Conservation (phyloP, 83 land plant genomes). For the Thuja plicata region DNA sequence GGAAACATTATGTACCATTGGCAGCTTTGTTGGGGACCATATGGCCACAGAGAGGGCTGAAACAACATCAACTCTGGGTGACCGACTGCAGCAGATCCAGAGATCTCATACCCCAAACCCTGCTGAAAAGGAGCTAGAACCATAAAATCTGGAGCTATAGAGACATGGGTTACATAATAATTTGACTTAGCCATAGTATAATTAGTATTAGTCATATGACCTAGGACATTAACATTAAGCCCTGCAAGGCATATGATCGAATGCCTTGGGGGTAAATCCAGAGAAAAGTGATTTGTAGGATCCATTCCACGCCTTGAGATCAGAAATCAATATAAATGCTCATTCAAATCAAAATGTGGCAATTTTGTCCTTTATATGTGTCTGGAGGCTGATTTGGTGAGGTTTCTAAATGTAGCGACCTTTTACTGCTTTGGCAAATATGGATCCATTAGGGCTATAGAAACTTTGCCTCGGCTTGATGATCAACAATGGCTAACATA, state of each 20-base stretch:
- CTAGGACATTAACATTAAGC: background rate
- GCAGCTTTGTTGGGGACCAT: background rate
- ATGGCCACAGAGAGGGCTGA: slow-evolving; percentile 6
- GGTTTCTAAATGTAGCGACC: background rate
- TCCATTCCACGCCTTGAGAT: too few species aligned
- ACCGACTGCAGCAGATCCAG: background rate
- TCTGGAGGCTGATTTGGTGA: too few species aligned
- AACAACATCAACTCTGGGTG: background rate
- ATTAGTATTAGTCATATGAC: background rate
- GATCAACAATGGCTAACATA: slow-evolving; percentile 93
- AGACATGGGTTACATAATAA: background rate
- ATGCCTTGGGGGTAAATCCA: background rate
- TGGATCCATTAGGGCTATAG: slow-evolving; percentile 80
- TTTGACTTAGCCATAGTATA: background rate
- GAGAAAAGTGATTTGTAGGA: background rate
- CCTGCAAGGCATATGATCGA: background rate
- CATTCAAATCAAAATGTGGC: too few species aligned
- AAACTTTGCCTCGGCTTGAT: slow-evolving; percentile 68
- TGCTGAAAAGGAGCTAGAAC: background rate
- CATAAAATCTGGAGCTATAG: background rate
- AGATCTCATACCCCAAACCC: background rate
- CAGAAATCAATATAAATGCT: too few species aligned
- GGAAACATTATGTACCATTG: background rate
- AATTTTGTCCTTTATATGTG: too few species aligned
- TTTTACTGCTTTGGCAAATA: slow-evolving; percentile 37